phyloP scores from a whole-genome alignment of 1,139 yeast species.

The Magnusiomyces magnusii region DNA sequence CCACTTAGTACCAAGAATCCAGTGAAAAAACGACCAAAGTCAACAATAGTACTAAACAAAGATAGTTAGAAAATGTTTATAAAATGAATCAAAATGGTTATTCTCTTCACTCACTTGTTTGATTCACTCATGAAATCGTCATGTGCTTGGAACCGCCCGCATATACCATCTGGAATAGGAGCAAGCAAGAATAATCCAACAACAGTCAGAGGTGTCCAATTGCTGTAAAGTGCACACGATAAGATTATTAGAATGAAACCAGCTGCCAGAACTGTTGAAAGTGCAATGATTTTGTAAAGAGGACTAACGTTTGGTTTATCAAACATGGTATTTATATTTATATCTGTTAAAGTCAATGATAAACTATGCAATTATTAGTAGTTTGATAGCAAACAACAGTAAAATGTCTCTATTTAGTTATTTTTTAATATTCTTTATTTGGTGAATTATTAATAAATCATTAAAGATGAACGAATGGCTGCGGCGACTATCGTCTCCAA shows the following conservation, averaged over 20 bases:
- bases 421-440: too few species aligned
- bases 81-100: not conserved
- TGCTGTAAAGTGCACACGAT: constrained; percentile 66
- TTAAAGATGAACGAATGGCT: too few species aligned
- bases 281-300: constrained; percentile 62
- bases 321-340: not conserved
- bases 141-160: constrained; percentile 35
- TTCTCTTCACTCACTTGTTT: constrained; percentile 29
- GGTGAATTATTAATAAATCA: too few species aligned
- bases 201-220: constrained; percentile 68
- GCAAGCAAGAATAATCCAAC: constrained; percentile 48
- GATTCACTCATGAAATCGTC: constrained; percentile 46
- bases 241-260: constrained; percentile 74
- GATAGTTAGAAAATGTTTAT: not conserved
- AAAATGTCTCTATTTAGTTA: too few species aligned
- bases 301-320: constrained; percentile 40
- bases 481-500: too few species aligned
- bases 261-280: constrained; percentile 64
- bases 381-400: too few species aligned
- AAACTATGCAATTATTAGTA: too few species aligned
- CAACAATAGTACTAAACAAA: not conserved
- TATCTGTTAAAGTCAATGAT: too few species aligned
- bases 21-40: constrained; percentile 44
- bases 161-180: constrained; percentile 59
- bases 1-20: constrained; percentile 64